Conservation (phyloP, 306 rosid species). For the Hippophae tibetana region DNA sequence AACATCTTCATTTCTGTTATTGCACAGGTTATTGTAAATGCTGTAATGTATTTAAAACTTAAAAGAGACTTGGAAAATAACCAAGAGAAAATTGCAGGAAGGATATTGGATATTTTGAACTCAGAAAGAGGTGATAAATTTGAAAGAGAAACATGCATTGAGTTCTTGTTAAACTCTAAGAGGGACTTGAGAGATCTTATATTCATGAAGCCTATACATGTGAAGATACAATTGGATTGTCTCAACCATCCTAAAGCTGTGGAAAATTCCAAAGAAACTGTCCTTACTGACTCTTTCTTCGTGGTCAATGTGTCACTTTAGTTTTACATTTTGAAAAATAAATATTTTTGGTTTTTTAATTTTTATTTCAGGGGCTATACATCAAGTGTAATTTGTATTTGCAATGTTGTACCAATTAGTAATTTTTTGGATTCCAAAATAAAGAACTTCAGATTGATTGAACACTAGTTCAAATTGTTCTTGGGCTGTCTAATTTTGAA, state of each 20-base stretch:
- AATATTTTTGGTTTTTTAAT: background rate
- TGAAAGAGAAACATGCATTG: conserved; percentile 43
- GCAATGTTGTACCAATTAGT: conserved; percentile 1
- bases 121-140: conserved; percentile 8
- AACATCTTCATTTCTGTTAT: too few species aligned
- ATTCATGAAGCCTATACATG: conserved; percentile 58
- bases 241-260: conserved; percentile 67
- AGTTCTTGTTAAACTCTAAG: conserved; percentile 38
- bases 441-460: background rate
- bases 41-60: too few species aligned
- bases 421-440: background rate
- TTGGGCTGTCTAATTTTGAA: too few species aligned
- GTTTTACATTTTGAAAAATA: conserved; percentile 8
- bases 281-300: conserved; percentile 53
- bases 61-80: too few species aligned
- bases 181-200: conserved; percentile 63
- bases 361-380: background rate
- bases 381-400: background rate
- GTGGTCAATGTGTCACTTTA: conserved; percentile 46
- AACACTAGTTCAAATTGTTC: background rate
- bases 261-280: conserved; percentile 37
- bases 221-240: conserved; percentile 52
- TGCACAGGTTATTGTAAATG: too few species aligned
- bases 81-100: too few species aligned
- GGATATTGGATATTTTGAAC: too few species aligned